Conservation (phyloP, 805 yeast genomes). For the Suhomyces sp. region DNA sequence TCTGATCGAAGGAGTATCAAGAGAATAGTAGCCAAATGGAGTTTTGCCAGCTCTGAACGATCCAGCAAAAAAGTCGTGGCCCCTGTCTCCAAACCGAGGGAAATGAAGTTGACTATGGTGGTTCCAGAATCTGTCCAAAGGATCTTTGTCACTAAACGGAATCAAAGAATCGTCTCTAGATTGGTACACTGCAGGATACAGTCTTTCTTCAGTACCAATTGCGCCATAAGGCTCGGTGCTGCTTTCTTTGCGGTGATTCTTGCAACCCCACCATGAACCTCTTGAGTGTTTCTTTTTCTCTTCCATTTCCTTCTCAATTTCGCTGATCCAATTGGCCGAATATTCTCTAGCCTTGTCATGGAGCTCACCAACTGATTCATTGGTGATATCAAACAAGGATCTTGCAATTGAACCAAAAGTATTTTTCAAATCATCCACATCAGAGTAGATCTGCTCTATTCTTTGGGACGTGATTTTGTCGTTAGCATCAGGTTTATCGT, state of each 20-base stretch:
- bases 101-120: not conserved
- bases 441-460: slow-evolving; percentile 20
- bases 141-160: not conserved
- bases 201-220: not conserved
- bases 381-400: slow-evolving; percentile 22
- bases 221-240: not conserved
- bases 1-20: slow-evolving; percentile 55
- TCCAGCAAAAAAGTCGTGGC: slow-evolving; percentile 7
- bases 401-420: slow-evolving; percentile 25
- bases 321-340: slow-evolving; percentile 16
- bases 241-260: not conserved
- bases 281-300: not conserved
- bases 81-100: not conserved
- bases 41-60: slow-evolving; percentile 20
- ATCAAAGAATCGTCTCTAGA: slow-evolving; percentile 8
- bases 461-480: slow-evolving; percentile 13
- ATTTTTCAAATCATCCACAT: slow-evolving; percentile 23
- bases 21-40: slow-evolving; percentile 49
- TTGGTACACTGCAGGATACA: slow-evolving; percentile 22
- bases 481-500: slow-evolving; percentile 2
- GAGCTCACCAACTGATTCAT: slow-evolving; percentile 20
- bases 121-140: not conserved
- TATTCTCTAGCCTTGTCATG: slow-evolving; percentile 20
- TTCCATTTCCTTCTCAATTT: slow-evolving; percentile 4
- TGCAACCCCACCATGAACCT: not conserved